A percentile compares a stretch with the other conserved stretches of the same genome.
Conservation (phyloP, 805 yeast genomes). For the Kodamaea kakaduensis region DNA sequence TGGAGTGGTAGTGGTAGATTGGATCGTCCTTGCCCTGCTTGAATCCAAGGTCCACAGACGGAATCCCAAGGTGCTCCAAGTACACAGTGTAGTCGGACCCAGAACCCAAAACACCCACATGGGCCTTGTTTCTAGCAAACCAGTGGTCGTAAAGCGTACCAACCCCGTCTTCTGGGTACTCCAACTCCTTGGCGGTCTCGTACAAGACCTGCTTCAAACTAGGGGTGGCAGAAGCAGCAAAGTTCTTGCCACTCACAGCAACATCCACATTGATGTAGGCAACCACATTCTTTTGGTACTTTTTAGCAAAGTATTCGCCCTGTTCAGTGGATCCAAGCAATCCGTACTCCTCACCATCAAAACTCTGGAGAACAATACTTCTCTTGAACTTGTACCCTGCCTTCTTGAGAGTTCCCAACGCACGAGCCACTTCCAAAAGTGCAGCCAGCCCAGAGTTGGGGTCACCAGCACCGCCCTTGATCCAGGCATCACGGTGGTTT, state of each 20-base stretch:
- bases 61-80: constrained; percentile 65
- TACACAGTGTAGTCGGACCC: constrained; percentile 57
- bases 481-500: constrained; percentile 47
- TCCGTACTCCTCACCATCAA: constrained; percentile 49
- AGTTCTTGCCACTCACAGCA: constrained; percentile 49
- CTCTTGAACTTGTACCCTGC: constrained; percentile 38
- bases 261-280: constrained; percentile 51
- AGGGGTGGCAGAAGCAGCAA: constrained; percentile 54
- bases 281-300: constrained; percentile 40
- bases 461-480: constrained; percentile 47
- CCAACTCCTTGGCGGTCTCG: constrained; percentile 45
- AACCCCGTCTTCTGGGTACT: constrained; percentile 36
- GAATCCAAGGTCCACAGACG: constrained; percentile 51
- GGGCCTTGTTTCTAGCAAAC: constrained; percentile 26
- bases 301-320: constrained; percentile 45
- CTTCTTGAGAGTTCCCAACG: constrained; percentile 34
- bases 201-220: constrained; percentile 44
- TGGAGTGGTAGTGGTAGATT: constrained; percentile 54
- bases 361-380: constrained; percentile 35
- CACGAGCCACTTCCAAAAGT: constrained; percentile 40
- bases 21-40: constrained; percentile 40
- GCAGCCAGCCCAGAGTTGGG: constrained; percentile 45
- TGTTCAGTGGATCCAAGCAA: constrained; percentile 53
- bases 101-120: constrained; percentile 43
- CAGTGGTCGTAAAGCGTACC: constrained; percentile 50